These are phyloP conservation scores for Mucor sp. DNA, from an alignment of 371 early-diverging fungal species.

Conservation along the genomic window DNA sequence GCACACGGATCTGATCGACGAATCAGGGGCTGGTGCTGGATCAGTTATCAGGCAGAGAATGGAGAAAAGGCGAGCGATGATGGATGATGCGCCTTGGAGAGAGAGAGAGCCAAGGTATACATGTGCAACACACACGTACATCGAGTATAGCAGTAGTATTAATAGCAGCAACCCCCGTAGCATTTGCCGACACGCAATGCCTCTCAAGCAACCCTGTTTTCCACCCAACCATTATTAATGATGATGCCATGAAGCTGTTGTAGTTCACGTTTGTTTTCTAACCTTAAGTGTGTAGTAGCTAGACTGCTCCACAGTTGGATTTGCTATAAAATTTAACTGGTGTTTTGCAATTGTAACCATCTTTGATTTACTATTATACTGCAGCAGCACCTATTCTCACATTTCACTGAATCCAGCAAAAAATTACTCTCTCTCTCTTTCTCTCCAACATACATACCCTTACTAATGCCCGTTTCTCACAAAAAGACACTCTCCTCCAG, in stretches of 20 bases:
- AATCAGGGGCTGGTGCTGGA: not conserved
- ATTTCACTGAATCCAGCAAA: not conserved
- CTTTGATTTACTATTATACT: not conserved
- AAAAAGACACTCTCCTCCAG: conserved; percentile 11
- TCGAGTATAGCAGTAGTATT: no score
- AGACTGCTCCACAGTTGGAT: conserved; percentile 1
- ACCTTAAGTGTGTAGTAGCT: not conserved
- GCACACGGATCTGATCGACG: not conserved
- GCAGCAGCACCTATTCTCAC: not conserved
- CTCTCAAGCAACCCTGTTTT: conserved; percentile 1
- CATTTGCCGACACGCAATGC: not conserved
- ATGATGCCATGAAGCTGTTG: conserved; percentile 5
- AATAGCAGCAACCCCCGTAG: not conserved
- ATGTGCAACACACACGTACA: not conserved
- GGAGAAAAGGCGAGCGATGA: not conserved
- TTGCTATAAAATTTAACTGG: conserved; percentile 6
- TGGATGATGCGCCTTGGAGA: not conserved
- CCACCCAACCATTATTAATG: not conserved
- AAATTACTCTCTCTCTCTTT: not conserved
- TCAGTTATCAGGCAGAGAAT: no score
- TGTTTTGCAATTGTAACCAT: not conserved
- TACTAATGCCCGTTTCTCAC: not conserved
- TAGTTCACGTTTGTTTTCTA: not conserved
- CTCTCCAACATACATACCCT: not conserved
- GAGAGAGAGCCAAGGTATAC: not conserved